Evolutionary conservation across 1,139 yeast species (phyloP), one percentile per base, ranked within the genome.

Genomic region (Debaryomyces sp.): DNA sequence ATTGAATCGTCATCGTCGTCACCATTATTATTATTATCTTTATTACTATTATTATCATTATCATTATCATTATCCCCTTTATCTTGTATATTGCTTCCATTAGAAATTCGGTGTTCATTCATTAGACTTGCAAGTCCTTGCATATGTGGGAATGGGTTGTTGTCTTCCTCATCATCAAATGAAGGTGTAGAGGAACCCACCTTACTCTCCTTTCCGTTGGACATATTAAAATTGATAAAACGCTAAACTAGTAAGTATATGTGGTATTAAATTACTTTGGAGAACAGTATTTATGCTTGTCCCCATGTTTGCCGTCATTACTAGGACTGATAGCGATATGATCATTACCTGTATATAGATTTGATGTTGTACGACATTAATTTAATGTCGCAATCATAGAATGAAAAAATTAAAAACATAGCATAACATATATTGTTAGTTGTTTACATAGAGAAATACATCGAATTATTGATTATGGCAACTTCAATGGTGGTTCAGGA

Each of bases 111-210:
- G 23, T 38, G 52, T 43, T 54, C 55, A 32, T 53, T 56, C 57
- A 66, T 59, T 18, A 68, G 53, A 44, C 70, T 66, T 13, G 72
- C 63, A 26, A 70, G 56, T 17, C 71, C 72, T 30, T 61, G 66
- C n/a, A 65, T 63, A 44, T 67, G 69, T n/a, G 76, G 65, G 49
- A 78, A 78, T 3, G 84, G 84, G 54, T 77, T 79, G 62, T 80
- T 80, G 54, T 80, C 82, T 55, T 80, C 84, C 36, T 78, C 82
- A 21, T 61, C 64, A 18, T 51, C 60, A 50, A 57, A 53, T 17
- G 50, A 42, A 18, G 49, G 53, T 9, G 44, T 18, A 40, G 21
- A 32, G 9, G 34, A 22, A 30, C 41, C 43, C 9, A 39, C 22
- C 21, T 26, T 40, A 9, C 26, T 34, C 24, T 43, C 49, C 36